Conservation (phyloP, 371 early-diverging fungal species). For the Capniomyces stellatus region DNA sequence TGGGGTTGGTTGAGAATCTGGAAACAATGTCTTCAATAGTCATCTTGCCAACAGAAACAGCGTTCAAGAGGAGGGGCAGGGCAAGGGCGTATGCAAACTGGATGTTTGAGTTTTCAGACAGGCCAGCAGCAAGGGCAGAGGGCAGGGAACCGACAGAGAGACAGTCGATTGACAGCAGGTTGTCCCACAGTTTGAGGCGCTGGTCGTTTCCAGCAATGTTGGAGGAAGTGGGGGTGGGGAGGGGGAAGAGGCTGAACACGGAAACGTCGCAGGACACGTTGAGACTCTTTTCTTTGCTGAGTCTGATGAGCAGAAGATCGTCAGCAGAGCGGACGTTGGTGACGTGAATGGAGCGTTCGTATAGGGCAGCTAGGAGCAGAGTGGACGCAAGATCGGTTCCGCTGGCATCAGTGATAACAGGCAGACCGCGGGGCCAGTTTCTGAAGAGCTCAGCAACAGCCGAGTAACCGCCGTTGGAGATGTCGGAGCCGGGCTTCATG, state of each 20-base stretch:
- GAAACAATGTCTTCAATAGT: conserved; percentile 56
- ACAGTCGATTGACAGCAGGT: conserved; percentile 67
- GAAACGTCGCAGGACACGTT: conserved; percentile 80
- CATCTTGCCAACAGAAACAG: conserved; percentile 60
- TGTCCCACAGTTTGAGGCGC: conserved; percentile 58
- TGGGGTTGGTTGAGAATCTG: conserved; percentile 65
- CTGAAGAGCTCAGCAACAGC: conserved; percentile 33
- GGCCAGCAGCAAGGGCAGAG: conserved; percentile 24
- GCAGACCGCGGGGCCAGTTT: conserved; percentile 49
- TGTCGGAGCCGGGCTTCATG: conserved; percentile 9
- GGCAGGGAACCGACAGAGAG: conserved; percentile 69
- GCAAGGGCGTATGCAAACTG: conserved; percentile 45
- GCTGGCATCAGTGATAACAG: conserved; percentile 64
- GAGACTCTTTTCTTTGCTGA: conserved; percentile 80
- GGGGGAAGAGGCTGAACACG: conserved; percentile 60
- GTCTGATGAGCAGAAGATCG: conserved; percentile 63
- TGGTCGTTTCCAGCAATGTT: conserved; percentile 22
- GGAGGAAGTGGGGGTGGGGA: not conserved
- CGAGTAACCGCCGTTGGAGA: conserved; percentile 2
- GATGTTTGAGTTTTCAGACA: conserved; percentile 14
- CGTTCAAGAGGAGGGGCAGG: conserved; percentile 63
- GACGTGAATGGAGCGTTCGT: conserved; percentile 67
- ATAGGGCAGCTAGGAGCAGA: conserved; percentile 63
- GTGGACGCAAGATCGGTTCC: conserved; percentile 77
- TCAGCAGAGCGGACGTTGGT: conserved; percentile 57